Evolutionary conservation across 129 eudicot species (phyloP).

Genomic region (Oenanthe sinensis): DNA sequence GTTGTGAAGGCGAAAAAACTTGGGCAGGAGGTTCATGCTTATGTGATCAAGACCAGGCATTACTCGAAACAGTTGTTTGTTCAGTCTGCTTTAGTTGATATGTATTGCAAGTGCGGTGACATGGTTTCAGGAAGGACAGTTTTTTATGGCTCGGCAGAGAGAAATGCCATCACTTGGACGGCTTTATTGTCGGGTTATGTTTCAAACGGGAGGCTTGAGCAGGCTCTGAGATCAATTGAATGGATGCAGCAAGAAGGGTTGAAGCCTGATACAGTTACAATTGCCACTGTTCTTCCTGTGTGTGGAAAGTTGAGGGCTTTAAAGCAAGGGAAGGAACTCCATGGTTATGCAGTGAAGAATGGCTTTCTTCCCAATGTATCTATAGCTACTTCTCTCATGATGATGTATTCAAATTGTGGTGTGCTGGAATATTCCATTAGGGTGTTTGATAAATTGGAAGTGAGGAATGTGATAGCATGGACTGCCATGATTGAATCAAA

Average conservation of each 20-base stretch:
- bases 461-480: slow-evolving; percentile 70
- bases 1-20: slow-evolving; percentile 37
- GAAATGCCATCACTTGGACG: slow-evolving; percentile 78
- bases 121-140: slow-evolving; percentile 66
- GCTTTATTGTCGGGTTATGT: slow-evolving; percentile 71
- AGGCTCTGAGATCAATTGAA: slow-evolving; percentile 56
- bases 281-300: slow-evolving; percentile 72
- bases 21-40: slow-evolving; percentile 73
- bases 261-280: slow-evolving; percentile 71
- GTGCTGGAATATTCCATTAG: slow-evolving; percentile 27
- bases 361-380: slow-evolving; percentile 41
- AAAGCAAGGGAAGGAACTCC: slow-evolving; percentile 75
- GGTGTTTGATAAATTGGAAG: slow-evolving; percentile 42
- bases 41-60: slow-evolving; percentile 59
- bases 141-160: slow-evolving; percentile 54
- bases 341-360: slow-evolving; percentile 57
- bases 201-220: slow-evolving; percentile 54
- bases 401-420: slow-evolving; percentile 87
- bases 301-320: slow-evolving; percentile 61
- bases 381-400: slow-evolving; percentile 56
- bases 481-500: slow-evolving; percentile 71
- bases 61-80: slow-evolving; percentile 59
- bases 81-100: slow-evolving; percentile 69
- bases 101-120: slow-evolving; percentile 89
- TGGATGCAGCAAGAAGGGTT: slow-evolving; percentile 97